Conservation (phyloP, 192 early-diverging fungal species). For the Entomortierella beljakovae region DNA sequence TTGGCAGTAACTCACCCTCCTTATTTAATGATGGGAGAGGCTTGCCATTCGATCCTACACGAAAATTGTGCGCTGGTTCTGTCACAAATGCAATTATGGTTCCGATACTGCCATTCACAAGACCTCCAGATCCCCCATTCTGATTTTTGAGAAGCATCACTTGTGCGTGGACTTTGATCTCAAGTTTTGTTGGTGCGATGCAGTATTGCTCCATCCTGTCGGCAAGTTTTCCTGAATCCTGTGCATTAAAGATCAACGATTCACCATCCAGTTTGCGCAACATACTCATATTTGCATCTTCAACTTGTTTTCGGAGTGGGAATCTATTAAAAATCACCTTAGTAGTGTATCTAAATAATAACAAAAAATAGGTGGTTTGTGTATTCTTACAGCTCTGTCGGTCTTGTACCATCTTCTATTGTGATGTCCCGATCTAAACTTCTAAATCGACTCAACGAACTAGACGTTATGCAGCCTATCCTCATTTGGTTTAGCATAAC, state of each 20-base stretch:
- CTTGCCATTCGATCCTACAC: not conserved
- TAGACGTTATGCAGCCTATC: conserved; percentile 70
- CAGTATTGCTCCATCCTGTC: conserved; percentile 61
- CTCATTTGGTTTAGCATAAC: conserved; percentile 90
- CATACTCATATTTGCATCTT: conserved; percentile 70
- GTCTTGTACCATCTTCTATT: conserved; percentile 63
- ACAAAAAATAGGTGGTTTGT: too few species aligned
- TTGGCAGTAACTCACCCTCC: conserved; percentile 21
- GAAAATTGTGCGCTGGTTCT: conserved; percentile 15
- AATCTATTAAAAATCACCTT: conserved; percentile 23
- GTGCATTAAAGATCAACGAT: conserved; percentile 52
- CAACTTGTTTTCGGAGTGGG: conserved; percentile 67
- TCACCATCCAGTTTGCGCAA: conserved; percentile 66
- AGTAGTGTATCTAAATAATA: too few species aligned
- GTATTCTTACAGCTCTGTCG: conserved; percentile 73
- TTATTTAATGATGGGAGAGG: conserved; percentile 12
- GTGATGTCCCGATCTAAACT: conserved; percentile 55
- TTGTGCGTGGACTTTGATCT: conserved; percentile 82
- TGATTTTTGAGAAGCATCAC: conserved; percentile 88
- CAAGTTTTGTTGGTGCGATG: conserved; percentile 70
- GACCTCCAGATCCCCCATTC: conserved; percentile 30
- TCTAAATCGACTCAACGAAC: conserved; percentile 54
- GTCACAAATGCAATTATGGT: conserved; percentile 57
- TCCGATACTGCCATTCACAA: conserved; percentile 92
- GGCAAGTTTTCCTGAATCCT: conserved; percentile 51